phyloP scores from a whole-genome alignment of 108 stramenopile species.

The Cyclotella cryptica region DNA sequence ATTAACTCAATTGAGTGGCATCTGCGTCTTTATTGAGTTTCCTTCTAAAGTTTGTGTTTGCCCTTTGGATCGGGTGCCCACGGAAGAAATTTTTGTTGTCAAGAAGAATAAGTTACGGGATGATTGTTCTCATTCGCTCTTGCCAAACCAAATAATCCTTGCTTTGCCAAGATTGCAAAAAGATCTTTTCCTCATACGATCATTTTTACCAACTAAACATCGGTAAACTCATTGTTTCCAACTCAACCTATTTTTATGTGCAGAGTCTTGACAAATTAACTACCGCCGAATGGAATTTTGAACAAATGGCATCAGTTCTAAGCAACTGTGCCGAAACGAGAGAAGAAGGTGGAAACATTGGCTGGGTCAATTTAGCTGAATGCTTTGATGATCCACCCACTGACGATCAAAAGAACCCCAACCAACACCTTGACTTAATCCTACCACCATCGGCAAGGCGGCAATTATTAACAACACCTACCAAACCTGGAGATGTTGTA shows the following conservation, averaged over 20 bases:
- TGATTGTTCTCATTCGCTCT: not conserved
- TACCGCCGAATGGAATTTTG: conserved; percentile 54
- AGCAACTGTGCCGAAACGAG: conserved; percentile 63
- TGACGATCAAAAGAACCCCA: conserved; percentile 39
- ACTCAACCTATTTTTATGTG: not conserved
- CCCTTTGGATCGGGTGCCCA: too few relatives aligned
- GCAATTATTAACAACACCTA: conserved; percentile 39
- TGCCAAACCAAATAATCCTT: too few relatives aligned
- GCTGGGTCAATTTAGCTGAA: conserved; percentile 61
- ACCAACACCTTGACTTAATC: conserved; percentile 76
- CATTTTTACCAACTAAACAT: too few relatives aligned
- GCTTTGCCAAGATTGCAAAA: too few relatives aligned
- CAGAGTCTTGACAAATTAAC: conserved; percentile 51
- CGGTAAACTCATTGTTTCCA: too few relatives aligned
- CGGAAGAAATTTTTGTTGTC: not conserved
- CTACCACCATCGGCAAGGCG: conserved; percentile 53
- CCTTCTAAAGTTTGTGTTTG: too few relatives aligned
- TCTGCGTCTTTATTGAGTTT: too few relatives aligned
- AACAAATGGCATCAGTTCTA: conserved; percentile 57
- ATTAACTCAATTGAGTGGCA: too few relatives aligned
- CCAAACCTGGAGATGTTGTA: conserved; percentile 67
- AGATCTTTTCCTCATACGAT: too few relatives aligned
- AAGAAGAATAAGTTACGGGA: not conserved
- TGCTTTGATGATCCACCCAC: conserved; percentile 9
- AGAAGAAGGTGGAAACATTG: conserved; percentile 57